Evolutionary conservation across 116 monocot genomes (phyloP), one percentile per base, ranked within the genome.

Genomic region (Dioscorea cayenensis): DNA sequence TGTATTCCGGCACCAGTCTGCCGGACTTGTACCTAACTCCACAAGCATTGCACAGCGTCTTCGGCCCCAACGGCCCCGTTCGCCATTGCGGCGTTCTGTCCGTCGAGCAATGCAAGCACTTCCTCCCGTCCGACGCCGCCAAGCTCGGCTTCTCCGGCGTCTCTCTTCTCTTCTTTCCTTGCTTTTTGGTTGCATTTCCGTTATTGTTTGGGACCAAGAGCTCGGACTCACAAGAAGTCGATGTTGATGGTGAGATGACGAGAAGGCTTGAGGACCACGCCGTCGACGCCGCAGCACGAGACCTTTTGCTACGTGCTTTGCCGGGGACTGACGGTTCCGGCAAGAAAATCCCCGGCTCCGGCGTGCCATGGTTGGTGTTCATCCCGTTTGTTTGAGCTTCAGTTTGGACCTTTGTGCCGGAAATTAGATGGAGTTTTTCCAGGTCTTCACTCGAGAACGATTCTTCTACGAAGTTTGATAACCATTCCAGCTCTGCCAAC

Each of bases 71-170:
- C 3, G 92, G 92, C 14, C 92, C 92, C 55, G 83, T 78, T 51
- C 92, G 77, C 92, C 92, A 92, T 79, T 92, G 92, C 37, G 92
- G 92, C 21, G 92, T 92, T 71, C 86, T 83, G 23, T 92, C 84
- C 25, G 82, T 82, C 11, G 71, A 73, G 62, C 92, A 92, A 75
- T 89, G 92, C 28, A 84, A 84, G 76, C 92, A 92, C 82, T 65
- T 79, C 68, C 89, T 51, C 7, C 84, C 87, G 14, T 82, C 90
- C 37, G 62, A 5, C 20, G 70, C 20, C 49, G 55, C 28, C 50
- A 50, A 65, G 29, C 52, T 70, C 62, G 38, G 64, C 21, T 66
- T 68, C 7, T 52, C 22, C 28, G n/a, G 14, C n/a, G 67, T 23
- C n/a, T 17, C 21, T 13, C 75, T 83, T 71, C 66, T 82, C 79